phyloP scores from a whole-genome alignment of 2,329 filamentous ascomycete genomes.

The Cladophialophora chaetospira region DNA sequence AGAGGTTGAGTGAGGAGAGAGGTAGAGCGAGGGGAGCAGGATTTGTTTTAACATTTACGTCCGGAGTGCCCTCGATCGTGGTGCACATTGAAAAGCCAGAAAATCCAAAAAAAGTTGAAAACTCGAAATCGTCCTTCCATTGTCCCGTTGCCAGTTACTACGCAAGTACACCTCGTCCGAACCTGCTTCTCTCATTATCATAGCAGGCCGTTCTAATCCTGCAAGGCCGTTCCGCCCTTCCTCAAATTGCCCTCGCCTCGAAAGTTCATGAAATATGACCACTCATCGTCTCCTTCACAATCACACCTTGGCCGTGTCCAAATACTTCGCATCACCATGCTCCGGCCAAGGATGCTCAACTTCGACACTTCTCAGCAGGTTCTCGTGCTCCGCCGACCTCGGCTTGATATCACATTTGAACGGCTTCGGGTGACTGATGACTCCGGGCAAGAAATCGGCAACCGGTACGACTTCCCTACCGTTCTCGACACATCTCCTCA shows the following conservation, averaged over 20 bases:
- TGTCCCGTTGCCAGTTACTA: neutral
- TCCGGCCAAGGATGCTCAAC: constrained; percentile 36
- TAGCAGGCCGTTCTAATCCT: neutral
- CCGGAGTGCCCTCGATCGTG: neutral
- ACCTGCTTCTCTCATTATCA: neutral
- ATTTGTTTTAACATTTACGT: neutral
- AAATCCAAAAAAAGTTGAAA: neutral
- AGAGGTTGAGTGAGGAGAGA: no score
- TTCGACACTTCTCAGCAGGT: constrained; percentile 39
- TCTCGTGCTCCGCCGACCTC: constrained; percentile 36
- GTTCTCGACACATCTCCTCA: constrained; percentile 34
- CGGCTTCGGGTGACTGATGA: constrained; percentile 41
- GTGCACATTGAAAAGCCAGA: neutral
- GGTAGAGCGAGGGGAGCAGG: no score
- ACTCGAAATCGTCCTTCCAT: neutral
- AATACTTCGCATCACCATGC: constrained; percentile 3
- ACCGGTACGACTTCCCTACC: constrained; percentile 49
- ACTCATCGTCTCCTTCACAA: neutral
- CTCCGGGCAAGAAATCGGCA: constrained; percentile 41
- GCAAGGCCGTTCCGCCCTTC: neutral
- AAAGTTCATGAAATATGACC: neutral
- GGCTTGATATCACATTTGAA: constrained; percentile 38
- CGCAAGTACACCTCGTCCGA: neutral
- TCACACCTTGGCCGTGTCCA: neutral
- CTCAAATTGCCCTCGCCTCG: neutral